Percentiles rank a stretch among this genome's conserved stretches.
Conservation (phyloP, 331 rosid species). For the Acacia concinna region DNA sequence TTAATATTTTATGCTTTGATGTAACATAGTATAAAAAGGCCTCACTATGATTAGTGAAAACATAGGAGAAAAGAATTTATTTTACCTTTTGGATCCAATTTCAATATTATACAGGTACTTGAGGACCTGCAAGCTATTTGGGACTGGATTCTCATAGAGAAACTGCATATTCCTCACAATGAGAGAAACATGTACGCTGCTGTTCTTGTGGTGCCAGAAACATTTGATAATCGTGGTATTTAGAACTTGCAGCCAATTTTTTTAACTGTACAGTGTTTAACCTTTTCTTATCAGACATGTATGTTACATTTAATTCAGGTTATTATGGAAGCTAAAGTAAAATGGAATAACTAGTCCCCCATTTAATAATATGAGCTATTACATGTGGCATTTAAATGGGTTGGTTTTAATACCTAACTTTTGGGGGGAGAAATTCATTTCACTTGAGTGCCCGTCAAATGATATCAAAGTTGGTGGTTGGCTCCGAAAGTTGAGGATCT, state of each 20-base stretch:
- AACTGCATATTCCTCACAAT: slow-evolving; percentile 66
- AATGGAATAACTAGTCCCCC: background rate
- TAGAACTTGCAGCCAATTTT: slow-evolving; percentile 13
- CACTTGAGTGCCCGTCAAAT: background rate
- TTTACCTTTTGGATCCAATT: slow-evolving; percentile 7
- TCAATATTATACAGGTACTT: slow-evolving; percentile 58
- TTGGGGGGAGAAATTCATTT: background rate
- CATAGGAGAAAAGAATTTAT: background rate
- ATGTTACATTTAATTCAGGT: slow-evolving; percentile 8
- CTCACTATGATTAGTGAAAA: background rate
- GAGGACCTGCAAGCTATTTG: slow-evolving; percentile 86
- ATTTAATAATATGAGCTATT: background rate
- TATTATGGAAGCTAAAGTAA: background rate
- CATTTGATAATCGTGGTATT: slow-evolving; percentile 90
- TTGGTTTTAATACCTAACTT: background rate
- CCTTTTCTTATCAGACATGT: background rate
- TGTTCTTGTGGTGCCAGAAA: slow-evolving; percentile 79
- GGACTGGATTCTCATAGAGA: slow-evolving; percentile 89
- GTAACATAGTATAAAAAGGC: background rate
- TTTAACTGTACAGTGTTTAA: slow-evolving; percentile 27
- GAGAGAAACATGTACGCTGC: slow-evolving; percentile 85
- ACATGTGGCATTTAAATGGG: background rate
- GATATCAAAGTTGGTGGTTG: background rate
- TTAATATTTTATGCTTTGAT: slow-evolving; percentile 5
- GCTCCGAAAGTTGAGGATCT: background rate